phyloP scores from a whole-genome alignment of 495 filamentous ascomycete genomes.

The Penicillium turbatum region DNA sequence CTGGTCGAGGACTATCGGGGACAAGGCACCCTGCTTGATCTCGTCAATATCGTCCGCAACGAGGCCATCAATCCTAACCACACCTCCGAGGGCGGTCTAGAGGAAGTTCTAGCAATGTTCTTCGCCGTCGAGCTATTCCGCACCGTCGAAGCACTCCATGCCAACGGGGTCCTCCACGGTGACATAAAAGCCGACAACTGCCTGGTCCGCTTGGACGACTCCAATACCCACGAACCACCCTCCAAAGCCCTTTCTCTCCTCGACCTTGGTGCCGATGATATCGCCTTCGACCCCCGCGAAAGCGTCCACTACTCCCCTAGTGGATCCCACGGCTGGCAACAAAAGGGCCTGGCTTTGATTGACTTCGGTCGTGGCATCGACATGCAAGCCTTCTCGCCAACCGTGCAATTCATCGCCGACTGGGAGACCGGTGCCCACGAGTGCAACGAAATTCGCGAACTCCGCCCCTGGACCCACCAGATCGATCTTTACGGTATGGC shows the following conservation, averaged over 20 bases:
- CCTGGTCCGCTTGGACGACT: constrained; percentile 71
- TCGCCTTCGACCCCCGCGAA: constrained; percentile 41
- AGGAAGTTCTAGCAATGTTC: constrained; percentile 89
- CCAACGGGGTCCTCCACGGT: constrained; percentile 77
- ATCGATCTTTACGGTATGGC: constrained; percentile 92
- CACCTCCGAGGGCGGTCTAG: constrained; percentile 60
- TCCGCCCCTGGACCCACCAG: constrained; percentile 91
- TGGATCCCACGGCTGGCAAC: constrained; percentile 72
- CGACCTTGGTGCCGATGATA: constrained; percentile 38
- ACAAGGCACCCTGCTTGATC: constrained; percentile 88
- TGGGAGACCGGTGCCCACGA: constrained; percentile 83
- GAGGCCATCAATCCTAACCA: constrained; percentile 49
- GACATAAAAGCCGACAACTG: constrained; percentile 96
- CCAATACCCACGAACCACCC: constrained; percentile 20
- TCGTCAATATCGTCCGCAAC: constrained; percentile 78
- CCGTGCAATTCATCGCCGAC: constrained; percentile 88
- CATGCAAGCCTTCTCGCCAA: constrained; percentile 72
- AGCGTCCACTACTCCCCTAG: constrained; percentile 58
- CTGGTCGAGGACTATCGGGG: constrained; percentile 81
- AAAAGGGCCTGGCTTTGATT: constrained; percentile 78
- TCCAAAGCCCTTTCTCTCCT: constrained; percentile 27
- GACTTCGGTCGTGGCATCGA: constrained; percentile 96
- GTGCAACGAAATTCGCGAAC: constrained; percentile 91
- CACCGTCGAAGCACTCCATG: constrained; percentile 81
- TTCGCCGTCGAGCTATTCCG: constrained; percentile 88